Evolutionary conservation across 2,329 filamentous ascomycete species (phyloP), one percentile per base, ranked within the genome.

Genomic region (Neonectria hederae): DNA sequence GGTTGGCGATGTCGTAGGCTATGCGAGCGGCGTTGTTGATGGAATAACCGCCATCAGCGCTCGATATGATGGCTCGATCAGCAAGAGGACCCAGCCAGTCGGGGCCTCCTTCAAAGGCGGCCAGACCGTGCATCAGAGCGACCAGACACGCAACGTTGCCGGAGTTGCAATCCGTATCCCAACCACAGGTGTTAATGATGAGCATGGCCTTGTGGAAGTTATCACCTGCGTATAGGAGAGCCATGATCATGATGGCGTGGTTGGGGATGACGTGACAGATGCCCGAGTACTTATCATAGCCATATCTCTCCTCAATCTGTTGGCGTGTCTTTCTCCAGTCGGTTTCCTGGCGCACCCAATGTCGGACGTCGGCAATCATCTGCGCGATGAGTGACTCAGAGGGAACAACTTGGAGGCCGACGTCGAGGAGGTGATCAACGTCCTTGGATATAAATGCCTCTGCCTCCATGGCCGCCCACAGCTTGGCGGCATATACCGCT

Each of bases 401-500:
- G 0, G 76, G 75, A 2, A 80, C 68, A 28, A 63, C 70, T 5
- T 35, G 7, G 2, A 80, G 68, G 0, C 77, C 77, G 1, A 67
- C 70, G 4, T 78, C 74, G 1, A 80, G 63, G 5, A 80, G 65
- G 32, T 75, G 74, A 19, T 77, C 65, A 5, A 77, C 69, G 35
- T 80, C 75, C 7, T 65, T 70, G 0, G 74, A 74, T 3, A 72
- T 40, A 40, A 80, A 80, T 0, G 78, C 78, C 49, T 78, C 76
- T 2, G 78, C 75, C 59, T 80, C 78, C 77, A 79, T 79, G 8
- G 76, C 78, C 3, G 78, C 78, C 78, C 78, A 81, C 6, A 80
- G 62, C 66, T 70, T 69, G 1, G 79, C 79, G 1, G 79, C 79
- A 54, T 77, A 63, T 0, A 81, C 77, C 0, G 78, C 68, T 24